A percentile compares a stretch with the other conserved stretches of the same genome.
phyloP scores from a whole-genome alignment of 192 early-diverging fungal species.

The Dispira simplex region DNA sequence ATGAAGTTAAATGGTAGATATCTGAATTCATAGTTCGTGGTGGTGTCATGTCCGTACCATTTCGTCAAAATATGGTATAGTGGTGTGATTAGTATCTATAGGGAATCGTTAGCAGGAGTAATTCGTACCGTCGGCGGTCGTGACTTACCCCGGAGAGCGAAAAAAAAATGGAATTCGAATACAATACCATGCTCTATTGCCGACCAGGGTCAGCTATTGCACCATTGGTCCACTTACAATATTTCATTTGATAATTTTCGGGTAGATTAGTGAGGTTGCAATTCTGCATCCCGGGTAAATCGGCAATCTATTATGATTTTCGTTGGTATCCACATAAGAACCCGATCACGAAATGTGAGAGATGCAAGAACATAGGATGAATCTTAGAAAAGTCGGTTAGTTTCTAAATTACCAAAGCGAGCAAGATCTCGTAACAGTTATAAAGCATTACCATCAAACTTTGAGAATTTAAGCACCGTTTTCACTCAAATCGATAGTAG shows the following conservation, averaged over 20 bases:
- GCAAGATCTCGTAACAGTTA: neutral
- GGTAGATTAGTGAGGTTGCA: conserved; percentile 96
- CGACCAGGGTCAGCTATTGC: neutral
- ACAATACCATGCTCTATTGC: neutral
- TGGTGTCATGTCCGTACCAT: too few species aligned
- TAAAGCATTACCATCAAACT: neutral
- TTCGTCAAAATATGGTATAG: neutral
- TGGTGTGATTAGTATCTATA: conserved; percentile 3
- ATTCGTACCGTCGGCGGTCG: neutral
- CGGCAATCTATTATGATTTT: conserved; percentile 38
- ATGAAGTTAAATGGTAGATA: conserved; percentile 63
- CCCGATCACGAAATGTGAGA: neutral
- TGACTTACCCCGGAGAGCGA: neutral
- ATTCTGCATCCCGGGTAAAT: conserved; percentile 86
- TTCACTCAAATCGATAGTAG: too few species aligned
- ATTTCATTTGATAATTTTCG: conserved; percentile 99
- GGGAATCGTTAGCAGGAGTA: neutral
- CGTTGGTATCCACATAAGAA: neutral
- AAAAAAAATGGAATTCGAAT: neutral
- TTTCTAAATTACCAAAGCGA: neutral
- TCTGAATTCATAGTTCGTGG: conserved; percentile 20
- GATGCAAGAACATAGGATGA: neutral
- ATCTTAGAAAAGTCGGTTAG: neutral
- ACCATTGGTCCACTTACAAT: conserved; percentile 42
- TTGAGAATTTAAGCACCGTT: too few species aligned